Base-by-base conservation (phyloP, 2,329 filamentous ascomycete species). In the Penicillium sp. region DNA sequence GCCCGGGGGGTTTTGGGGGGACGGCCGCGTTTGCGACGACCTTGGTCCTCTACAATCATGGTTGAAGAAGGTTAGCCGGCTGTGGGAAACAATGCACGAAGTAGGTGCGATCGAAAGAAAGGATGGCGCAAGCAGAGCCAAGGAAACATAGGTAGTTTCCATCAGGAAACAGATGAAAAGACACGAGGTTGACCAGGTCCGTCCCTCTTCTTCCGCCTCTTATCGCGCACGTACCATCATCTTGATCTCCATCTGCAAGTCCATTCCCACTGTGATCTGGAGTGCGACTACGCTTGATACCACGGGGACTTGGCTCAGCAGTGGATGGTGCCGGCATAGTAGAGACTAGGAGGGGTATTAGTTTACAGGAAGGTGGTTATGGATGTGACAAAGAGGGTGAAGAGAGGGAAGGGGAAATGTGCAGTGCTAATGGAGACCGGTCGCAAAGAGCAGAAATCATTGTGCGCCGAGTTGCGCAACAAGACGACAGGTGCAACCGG, bases 201-300 rank as follows among this genome's bases (percentile, higher is more conserved):
- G 26, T 19, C n/a, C 16, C 35, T 40, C 52, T 57, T 8, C 43
- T 33, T 52, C 43, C 46, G 2, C 52, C 57, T 61, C 59, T 62
- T 61, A 63, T 67, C 61, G 69, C 70, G 63, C 71, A 88, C 89
- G 81, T 89, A 93, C 91, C 87, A 84, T 90, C 87, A 81, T 90
- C 85, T 82, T 87, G 88, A 75, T 86, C 82, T 68, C 83, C 83
- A 70, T 84, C 84, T 67, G 79, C 80, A 61, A 79, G 79, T 67
- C 81, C 76, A 73, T 87, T 84, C 76, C 82, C 83, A 79, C 87
- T 86, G 69, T 81, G 80, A 70, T 90, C 86, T 70, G 90, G 89
- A 67, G 92, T 93, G 67, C 90, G 88, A 82, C 87, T 90, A 77
- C 92, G 86, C 82, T 96, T 96, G 71, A 89, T 81, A 70, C 90